A percentile compares a stretch with the other conserved stretches of the same genome.
These are phyloP conservation scores for Gymnopilus dilepis DNA, from an alignment of 768 basidiomycete species.

Conservation along the genomic window DNA sequence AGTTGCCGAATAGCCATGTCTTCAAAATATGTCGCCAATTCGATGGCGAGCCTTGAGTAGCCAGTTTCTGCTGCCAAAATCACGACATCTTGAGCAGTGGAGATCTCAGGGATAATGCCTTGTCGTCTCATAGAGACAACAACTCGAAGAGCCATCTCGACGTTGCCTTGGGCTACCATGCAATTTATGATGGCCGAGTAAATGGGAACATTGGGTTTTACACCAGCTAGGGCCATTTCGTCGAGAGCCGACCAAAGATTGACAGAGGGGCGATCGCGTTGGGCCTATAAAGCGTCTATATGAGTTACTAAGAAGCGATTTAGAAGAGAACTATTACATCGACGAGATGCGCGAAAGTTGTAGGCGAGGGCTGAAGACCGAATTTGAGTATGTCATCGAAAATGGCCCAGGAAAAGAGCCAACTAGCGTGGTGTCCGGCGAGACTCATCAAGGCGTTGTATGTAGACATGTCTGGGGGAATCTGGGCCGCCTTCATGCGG, in stretches of 20 bases:
- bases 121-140: constrained; percentile 61
- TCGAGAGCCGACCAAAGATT: constrained; percentile 55
- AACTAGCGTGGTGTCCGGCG: constrained; percentile 46
- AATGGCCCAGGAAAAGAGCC: constrained; percentile 65
- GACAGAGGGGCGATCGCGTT: constrained; percentile 41
- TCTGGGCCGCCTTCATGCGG: constrained; percentile 61
- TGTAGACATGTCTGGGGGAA: constrained; percentile 57
- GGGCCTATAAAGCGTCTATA: constrained; percentile 43
- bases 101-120: constrained; percentile 55
- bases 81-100: constrained; percentile 58
- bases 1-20: constrained; percentile 55
- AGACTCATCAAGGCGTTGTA: constrained; percentile 64
- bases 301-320: background rate
- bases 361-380: constrained; percentile 52
- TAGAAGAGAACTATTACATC: constrained; percentile 45
- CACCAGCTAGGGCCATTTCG: constrained; percentile 55
- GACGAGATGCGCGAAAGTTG: constrained; percentile 65
- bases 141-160: constrained; percentile 70
- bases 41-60: constrained; percentile 71
- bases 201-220: constrained; percentile 57
- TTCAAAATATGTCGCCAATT: constrained; percentile 70
- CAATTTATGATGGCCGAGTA: constrained; percentile 60
- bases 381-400: constrained; percentile 69
- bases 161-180: constrained; percentile 48
- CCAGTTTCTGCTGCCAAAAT: constrained; percentile 56